Base-by-base conservation (phyloP, 768 basidiomycete genomes). In the Hericium coralloides region DNA sequence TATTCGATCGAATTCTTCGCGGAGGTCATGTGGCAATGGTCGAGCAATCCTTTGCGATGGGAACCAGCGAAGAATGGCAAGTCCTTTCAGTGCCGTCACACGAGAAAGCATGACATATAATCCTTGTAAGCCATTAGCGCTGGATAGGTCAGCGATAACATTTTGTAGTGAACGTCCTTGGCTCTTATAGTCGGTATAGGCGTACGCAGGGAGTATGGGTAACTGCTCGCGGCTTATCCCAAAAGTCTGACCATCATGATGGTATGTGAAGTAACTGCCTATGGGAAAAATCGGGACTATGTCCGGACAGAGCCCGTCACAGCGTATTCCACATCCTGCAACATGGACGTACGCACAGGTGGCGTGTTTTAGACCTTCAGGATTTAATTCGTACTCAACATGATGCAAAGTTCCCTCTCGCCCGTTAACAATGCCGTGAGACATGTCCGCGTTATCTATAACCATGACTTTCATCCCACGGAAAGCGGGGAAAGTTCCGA, bases 31-130 rank as follows among this genome's bases (percentile, higher is more conserved):
- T 1, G 12, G 4, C 12, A 52, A 20, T 1, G 15, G 12, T 2
- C 25, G 14, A 15, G 18, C 17, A 6, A 53, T 26, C 5, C 36
- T 36, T 3, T 23, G n/a, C 14, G 37, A 9, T 7, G 38, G 52
- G 14, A 53, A 53, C 37, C 38, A 38, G 4, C 38, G 18, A 7
- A 53, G 18, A 6, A 53, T 26, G n/a, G 52, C 52, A 12, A 53
- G 52, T 18, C 52, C 52, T 12, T 53, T 26, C 12, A 39, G 14
- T 1, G 38, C 8, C 8, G 15, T 38, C 2, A 53, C 39, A 2
- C 52, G 23, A 8, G 52, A 53, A 17, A 53, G 52, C 52, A 53
- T 53, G 3, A 53, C 52, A 41, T 53, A 53, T 23, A 18, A 10
- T 14, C 52, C 25, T 22, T 53, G 52, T 17, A 53, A 41, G 17